Evolutionary conservation across 23 red algal species (phyloP).

Genomic region (Gracilariopsis chorda): DNA sequence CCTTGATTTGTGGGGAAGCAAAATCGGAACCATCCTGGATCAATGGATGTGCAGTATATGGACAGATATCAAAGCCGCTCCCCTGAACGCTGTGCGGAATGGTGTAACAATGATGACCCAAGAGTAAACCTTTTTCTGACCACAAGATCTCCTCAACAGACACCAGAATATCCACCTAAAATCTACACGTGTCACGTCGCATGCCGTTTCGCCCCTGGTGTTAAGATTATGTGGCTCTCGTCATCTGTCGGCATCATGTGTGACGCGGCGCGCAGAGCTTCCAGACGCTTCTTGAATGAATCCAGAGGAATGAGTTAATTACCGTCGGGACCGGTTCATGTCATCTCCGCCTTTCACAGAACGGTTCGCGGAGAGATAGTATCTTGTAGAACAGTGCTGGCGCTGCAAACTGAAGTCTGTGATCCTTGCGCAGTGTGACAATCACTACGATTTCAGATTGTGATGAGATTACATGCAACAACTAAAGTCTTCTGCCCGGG

Average conservation of each 20-base stretch:
- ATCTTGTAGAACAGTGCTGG: background rate
- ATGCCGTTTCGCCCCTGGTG: background rate
- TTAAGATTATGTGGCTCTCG: background rate
- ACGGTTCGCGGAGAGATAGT: background rate
- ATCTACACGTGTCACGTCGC: background rate
- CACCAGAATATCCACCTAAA: background rate
- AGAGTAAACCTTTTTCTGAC: background rate
- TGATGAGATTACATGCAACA: background rate
- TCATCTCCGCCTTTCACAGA: background rate
- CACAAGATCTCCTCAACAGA: background rate
- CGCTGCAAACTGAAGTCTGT: background rate
- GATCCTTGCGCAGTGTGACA: background rate
- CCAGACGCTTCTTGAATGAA: background rate
- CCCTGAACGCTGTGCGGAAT: background rate
- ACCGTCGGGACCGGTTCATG: background rate
- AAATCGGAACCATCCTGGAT: no score
- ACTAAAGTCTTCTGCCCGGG: background rate
- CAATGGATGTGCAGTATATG: no score
- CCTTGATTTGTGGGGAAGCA: no score
- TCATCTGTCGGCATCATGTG: background rate
- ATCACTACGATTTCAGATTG: background rate
- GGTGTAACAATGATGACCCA: background rate
- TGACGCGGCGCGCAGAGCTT: no score
- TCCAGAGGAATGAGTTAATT: background rate
- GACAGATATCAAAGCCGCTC: background rate